A percentile compares a stretch with the other conserved stretches of the same genome.
Conservation (phyloP, 2,329 filamentous ascomycete species). For the Fonsecaea erecta region DNA sequence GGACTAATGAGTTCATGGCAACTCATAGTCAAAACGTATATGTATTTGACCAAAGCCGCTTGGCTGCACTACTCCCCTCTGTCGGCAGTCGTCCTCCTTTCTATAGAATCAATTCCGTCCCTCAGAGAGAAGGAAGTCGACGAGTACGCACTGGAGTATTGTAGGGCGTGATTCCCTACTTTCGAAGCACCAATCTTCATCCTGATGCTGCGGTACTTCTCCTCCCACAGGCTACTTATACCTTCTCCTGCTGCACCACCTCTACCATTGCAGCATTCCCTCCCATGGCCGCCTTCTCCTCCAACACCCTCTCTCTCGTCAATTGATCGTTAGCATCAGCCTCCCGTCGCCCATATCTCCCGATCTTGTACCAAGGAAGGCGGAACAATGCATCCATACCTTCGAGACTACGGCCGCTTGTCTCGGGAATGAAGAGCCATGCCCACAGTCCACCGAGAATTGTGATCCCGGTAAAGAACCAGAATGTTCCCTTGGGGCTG, state of each 20-base stretch:
- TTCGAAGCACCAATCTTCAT: neutral
- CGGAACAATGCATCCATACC: conserved; percentile 74
- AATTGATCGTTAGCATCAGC: conserved; percentile 23
- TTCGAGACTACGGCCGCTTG: conserved; percentile 60
- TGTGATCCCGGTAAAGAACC: conserved; percentile 74
- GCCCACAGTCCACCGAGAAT: conserved; percentile 71
- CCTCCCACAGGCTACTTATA: neutral
- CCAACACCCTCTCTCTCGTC: conserved; percentile 18
- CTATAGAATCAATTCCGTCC: neutral
- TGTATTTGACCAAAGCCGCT: no score
- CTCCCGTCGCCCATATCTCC: conserved; percentile 42
- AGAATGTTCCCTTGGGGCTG: conserved; percentile 70
- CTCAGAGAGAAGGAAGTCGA: neutral
- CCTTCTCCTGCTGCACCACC: conserved; percentile 17
- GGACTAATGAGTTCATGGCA: neutral
- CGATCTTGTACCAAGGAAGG: conserved; percentile 76
- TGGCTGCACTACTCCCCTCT: no score
- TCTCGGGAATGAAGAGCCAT: conserved; percentile 74
- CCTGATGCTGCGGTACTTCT: neutral
- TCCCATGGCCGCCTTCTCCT: conserved; percentile 18
- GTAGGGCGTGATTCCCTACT: neutral
- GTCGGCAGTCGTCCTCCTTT: neutral
- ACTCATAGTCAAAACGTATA: neutral
- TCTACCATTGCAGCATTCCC: conserved; percentile 15
- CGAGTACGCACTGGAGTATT: neutral